These are phyloP conservation scores for Saccharomycopsis microspora DNA, from an alignment of 805 yeast genomes.

Conservation along the genomic window DNA sequence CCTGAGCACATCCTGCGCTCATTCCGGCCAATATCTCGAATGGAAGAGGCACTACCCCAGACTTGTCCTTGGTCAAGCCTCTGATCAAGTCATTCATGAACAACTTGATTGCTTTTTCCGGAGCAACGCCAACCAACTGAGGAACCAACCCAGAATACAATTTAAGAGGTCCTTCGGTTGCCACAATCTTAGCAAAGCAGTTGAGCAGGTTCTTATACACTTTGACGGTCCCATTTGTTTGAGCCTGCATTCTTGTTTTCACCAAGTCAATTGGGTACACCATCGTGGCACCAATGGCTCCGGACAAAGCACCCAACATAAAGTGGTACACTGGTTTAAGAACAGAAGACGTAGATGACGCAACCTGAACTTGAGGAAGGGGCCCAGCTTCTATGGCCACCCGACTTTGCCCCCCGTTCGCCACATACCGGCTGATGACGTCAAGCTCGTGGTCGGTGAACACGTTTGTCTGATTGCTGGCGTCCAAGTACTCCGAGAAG, in stretches of 20 bases:
- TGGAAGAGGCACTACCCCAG: slow-evolving; percentile 31
- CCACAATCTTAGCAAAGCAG: slow-evolving; percentile 70
- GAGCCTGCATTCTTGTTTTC: slow-evolving; percentile 96
- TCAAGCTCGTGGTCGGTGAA: slow-evolving; percentile 8
- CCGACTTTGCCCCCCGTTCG: background rate
- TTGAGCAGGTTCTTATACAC: slow-evolving; percentile 74
- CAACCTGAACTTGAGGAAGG: background rate
- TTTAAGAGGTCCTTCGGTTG: slow-evolving; percentile 48
- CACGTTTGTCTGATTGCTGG: background rate
- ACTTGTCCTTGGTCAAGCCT: slow-evolving; percentile 49
- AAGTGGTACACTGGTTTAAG: slow-evolving; percentile 85
- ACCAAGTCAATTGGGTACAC: slow-evolving; percentile 95
- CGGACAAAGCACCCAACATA: slow-evolving; percentile 86
- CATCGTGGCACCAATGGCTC: slow-evolving; percentile 96
- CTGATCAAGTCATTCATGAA: slow-evolving; percentile 88
- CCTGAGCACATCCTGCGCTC: slow-evolving; percentile 94
- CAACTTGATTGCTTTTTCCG: slow-evolving; percentile 93
- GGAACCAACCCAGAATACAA: slow-evolving; percentile 90
- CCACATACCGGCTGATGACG: slow-evolving; percentile 25
- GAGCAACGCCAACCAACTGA: slow-evolving; percentile 94
- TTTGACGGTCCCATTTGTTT: slow-evolving; percentile 24
- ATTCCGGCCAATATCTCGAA: slow-evolving; percentile 86
- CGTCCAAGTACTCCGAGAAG: slow-evolving; percentile 1
- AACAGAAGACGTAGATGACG: slow-evolving; percentile 25
- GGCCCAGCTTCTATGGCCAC: background rate